Evolutionary conservation across 148 eudicot genomes (phyloP).

Genomic region (Agrostemma githago): DNA sequence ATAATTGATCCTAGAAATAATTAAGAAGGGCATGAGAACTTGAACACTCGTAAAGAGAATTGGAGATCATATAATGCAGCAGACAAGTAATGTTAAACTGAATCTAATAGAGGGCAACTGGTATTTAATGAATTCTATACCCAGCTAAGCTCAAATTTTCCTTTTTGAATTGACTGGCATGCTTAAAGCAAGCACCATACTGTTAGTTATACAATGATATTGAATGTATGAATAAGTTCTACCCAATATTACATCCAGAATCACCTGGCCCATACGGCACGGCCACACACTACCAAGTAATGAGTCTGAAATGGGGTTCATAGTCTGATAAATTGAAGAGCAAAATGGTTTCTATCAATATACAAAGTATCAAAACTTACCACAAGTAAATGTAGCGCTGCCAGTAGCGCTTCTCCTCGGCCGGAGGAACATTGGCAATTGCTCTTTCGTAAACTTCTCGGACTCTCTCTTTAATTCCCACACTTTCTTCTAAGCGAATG

Average conservation of each 20-base stretch:
- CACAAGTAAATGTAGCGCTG: constrained; percentile 88
- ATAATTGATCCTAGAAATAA: constrained; percentile 65
- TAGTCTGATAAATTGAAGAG: neutral
- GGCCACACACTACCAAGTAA: neutral
- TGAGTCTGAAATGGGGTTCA: neutral
- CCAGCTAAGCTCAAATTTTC: neutral
- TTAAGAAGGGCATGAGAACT: constrained; percentile 7
- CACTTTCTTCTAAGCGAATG: constrained; percentile 75
- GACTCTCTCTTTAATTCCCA: constrained; percentile 54
- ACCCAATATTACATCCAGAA: neutral
- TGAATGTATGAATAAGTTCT: neutral
- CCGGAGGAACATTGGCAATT: constrained; percentile 85
- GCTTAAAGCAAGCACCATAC: neutral
- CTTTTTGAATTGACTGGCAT: neutral
- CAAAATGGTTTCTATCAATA: neutral
- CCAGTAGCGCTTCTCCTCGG: constrained; percentile 97
- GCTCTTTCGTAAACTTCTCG: constrained; percentile 88
- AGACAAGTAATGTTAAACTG: neutral
- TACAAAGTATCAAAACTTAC: constrained; percentile 36
- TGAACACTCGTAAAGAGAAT: neutral
- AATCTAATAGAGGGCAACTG: neutral
- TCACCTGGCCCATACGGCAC: neutral
- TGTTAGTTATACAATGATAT: neutral
- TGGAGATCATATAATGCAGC: neutral
- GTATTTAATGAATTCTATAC: neutral